phyloP scores from a whole-genome alignment of 768 basidiomycete species.

The Cystofilobasidium ferigula region DNA sequence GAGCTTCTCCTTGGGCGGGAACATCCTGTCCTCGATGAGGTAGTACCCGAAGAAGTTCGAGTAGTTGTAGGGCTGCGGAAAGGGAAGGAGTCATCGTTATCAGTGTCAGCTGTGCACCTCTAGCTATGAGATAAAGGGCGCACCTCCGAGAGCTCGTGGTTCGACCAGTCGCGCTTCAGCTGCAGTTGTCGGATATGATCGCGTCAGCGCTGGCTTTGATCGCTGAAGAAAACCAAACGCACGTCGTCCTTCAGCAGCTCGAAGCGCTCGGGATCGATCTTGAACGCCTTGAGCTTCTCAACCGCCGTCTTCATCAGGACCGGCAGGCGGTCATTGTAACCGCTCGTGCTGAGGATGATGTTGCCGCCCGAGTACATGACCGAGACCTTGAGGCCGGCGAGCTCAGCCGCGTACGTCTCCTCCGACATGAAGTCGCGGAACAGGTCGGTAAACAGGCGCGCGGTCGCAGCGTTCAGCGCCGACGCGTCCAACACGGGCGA shows the following conservation, averaged over 20 bases:
- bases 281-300: slow-evolving; percentile 53
- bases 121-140: background rate
- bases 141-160: slow-evolving; percentile 66
- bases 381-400: slow-evolving; percentile 48
- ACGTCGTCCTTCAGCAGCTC: slow-evolving; percentile 78
- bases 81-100: background rate
- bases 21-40: slow-evolving; percentile 49
- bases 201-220: background rate
- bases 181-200: slow-evolving; percentile 32
- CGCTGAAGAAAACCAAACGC: slow-evolving; percentile 22
- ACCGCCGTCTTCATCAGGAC: slow-evolving; percentile 63
- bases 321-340: slow-evolving; percentile 82
- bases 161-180: slow-evolving; percentile 68
- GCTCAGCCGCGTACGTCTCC: slow-evolving; percentile 69
- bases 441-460: slow-evolving; percentile 68
- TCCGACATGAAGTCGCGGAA: slow-evolving; percentile 82
- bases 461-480: slow-evolving; percentile 60
- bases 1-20: slow-evolving; percentile 67
- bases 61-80: slow-evolving; percentile 53
- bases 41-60: slow-evolving; percentile 67
- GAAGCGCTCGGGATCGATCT: slow-evolving; percentile 60
- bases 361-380: slow-evolving; percentile 49
- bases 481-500: slow-evolving; percentile 41
- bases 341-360: slow-evolving; percentile 55
- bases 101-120: background rate